phyloP scores from a whole-genome alignment of 352 stramenopile species.

The Lagenidium giganteum region DNA sequence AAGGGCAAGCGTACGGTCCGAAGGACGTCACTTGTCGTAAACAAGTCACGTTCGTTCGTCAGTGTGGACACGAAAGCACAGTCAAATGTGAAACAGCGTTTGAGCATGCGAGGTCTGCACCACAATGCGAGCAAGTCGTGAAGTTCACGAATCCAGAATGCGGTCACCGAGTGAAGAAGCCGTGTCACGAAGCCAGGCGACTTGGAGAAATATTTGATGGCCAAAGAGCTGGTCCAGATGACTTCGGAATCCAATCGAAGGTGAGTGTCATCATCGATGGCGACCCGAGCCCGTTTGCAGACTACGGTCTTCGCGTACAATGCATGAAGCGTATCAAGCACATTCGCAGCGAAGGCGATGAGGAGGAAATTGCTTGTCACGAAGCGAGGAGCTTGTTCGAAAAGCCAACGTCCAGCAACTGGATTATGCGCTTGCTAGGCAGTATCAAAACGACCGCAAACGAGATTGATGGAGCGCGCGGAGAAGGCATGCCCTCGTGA shows the following conservation, averaged over 20 bases:
- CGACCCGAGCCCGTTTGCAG: constrained; percentile 35
- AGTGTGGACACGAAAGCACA: constrained; percentile 42
- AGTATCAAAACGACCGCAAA: too few relatives aligned
- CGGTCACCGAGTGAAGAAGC: constrained; percentile 38
- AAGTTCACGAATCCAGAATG: constrained; percentile 49
- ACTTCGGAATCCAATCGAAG: constrained; percentile 11
- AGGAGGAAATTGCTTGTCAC: constrained; percentile 36
- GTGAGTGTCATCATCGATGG: constrained; percentile 24
- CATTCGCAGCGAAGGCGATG: constrained; percentile 33
- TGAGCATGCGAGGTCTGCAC: constrained; percentile 29
- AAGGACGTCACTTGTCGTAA: constrained; percentile 61
- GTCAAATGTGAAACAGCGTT: constrained; percentile 59
- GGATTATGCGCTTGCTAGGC: too few relatives aligned
- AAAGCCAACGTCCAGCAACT: too few relatives aligned
- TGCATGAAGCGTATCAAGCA: constrained; percentile 31
- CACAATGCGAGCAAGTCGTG: constrained; percentile 32
- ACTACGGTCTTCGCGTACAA: too few relatives aligned
- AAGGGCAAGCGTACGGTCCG: constrained; percentile 43
- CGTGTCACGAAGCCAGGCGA: constrained; percentile 30
- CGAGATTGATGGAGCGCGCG: too few relatives aligned
- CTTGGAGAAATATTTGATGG: too few relatives aligned
- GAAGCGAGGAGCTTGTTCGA: too few relatives aligned
- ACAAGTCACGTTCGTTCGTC: constrained; percentile 41
- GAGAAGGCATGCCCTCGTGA: too few relatives aligned
- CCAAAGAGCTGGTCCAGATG: constrained; percentile 5